Conservation (phyloP, 129 eudicot species). For the Daucus carota region DNA sequence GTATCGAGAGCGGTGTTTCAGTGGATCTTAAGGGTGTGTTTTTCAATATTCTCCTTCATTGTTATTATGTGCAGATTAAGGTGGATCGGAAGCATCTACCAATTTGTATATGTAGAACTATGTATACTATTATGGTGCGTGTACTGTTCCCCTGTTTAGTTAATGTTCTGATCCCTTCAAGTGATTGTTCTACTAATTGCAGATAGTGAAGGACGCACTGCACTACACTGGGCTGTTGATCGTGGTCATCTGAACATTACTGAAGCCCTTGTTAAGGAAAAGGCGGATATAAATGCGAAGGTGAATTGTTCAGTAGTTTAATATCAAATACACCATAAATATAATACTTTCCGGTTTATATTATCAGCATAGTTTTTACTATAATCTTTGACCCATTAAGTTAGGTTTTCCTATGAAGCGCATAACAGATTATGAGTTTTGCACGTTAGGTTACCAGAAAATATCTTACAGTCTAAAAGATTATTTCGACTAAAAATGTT, state of each 20-base stretch:
- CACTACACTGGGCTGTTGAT: slow-evolving; percentile 99
- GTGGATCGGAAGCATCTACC: not conserved
- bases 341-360: not conserved
- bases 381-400: not conserved
- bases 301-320: slow-evolving; percentile 19
- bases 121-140: not conserved
- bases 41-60: not conserved
- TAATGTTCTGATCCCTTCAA: not conserved
- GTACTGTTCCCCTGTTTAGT: not conserved
- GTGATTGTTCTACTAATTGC: slow-evolving; percentile 19
- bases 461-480: not conserved
- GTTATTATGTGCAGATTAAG: not conserved
- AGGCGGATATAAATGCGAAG: slow-evolving; percentile 81
- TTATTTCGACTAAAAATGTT: not conserved
- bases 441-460: not conserved
- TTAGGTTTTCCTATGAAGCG: not conserved
- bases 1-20: slow-evolving; percentile 43
- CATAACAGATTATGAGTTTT: not conserved
- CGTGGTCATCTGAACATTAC: slow-evolving; percentile 71
- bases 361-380: not conserved
- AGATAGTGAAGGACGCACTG: slow-evolving; percentile 95
- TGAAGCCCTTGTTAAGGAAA: slow-evolving; percentile 54
- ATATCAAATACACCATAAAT: no score
- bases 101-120: not conserved
- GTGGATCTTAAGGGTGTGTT: slow-evolving; percentile 43